Conservation (phyloP, 345 rosid species). For the Ailanthus altissimus region DNA sequence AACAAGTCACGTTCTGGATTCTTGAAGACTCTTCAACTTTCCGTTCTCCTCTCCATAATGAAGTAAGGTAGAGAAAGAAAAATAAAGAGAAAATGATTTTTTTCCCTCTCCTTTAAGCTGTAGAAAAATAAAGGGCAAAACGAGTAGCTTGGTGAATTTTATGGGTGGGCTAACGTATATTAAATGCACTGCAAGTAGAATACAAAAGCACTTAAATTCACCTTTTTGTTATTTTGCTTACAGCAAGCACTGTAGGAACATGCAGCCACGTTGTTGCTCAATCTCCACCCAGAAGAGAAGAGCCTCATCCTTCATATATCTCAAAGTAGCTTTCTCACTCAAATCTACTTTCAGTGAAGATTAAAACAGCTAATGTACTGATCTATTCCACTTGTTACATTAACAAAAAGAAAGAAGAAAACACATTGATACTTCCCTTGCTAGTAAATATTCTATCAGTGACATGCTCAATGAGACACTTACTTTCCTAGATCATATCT, state of each 20-base stretch:
- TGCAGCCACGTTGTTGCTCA: conserved; percentile 31
- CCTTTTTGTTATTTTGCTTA: conserved; percentile 29
- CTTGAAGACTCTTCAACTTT: not conserved
- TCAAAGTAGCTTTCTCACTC: not conserved
- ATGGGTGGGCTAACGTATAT: not conserved
- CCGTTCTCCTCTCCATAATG: too few relatives aligned
- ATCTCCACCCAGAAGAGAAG: conserved; percentile 22
- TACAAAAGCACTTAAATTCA: conserved; percentile 33
- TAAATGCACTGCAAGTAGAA: conserved; percentile 28
- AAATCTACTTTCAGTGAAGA: not conserved
- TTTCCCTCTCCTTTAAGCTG: not conserved
- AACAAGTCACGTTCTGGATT: not conserved
- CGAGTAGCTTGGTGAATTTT: not conserved
- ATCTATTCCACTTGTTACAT: not conserved
- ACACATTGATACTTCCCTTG: not conserved
- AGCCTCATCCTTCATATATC: not conserved
- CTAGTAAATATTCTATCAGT: not conserved
- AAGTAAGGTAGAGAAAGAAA: too few relatives aligned
- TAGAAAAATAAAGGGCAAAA: not conserved
- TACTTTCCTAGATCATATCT: not conserved
- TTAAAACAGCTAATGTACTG: not conserved
- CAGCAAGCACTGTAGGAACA: conserved; percentile 4
- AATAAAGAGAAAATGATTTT: too few relatives aligned
- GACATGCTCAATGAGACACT: not conserved
- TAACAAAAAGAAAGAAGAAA: not conserved